phyloP scores from a whole-genome alignment of 768 basidiomycete species.

The Sarcodon sp. region DNA sequence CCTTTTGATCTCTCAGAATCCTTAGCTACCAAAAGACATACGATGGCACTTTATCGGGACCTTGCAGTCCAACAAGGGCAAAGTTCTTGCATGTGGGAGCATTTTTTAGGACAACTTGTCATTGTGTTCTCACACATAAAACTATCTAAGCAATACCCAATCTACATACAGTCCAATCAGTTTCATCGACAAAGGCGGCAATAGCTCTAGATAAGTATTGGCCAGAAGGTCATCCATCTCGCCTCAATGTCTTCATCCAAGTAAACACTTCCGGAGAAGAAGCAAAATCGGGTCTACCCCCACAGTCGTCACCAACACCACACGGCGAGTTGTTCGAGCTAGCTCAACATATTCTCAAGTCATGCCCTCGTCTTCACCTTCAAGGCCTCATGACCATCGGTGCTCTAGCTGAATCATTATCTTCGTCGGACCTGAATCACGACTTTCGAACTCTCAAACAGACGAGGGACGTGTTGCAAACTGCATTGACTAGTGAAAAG shows the following conservation, averaged over 20 bases:
- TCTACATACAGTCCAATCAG: constrained; percentile 75
- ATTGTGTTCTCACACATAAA: not conserved
- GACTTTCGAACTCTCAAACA: constrained; percentile 66
- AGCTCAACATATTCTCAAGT: constrained; percentile 52
- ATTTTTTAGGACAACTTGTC: not conserved
- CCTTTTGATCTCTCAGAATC: not conserved
- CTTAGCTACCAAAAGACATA: constrained; percentile 76
- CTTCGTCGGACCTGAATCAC: constrained; percentile 34
- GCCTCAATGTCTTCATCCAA: constrained; percentile 79
- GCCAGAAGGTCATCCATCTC: constrained; percentile 34
- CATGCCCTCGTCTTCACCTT: constrained; percentile 66
- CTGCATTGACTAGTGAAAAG: constrained; percentile 20
- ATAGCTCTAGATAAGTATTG: constrained; percentile 67
- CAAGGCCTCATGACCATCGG: constrained; percentile 98
- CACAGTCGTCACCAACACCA: constrained; percentile 16
- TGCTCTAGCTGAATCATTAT: constrained; percentile 57
- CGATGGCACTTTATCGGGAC: constrained; percentile 97
- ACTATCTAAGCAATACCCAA: constrained; percentile 65
- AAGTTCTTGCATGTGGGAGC: constrained; percentile 63
- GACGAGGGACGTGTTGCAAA: constrained; percentile 48
- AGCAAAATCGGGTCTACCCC: constrained; percentile 74
- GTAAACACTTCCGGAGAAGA: constrained; percentile 94
- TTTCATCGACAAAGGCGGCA: constrained; percentile 74
- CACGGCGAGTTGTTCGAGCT: constrained; percentile 48
- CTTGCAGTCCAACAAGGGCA: constrained; percentile 89